Evolutionary conservation across 2,329 filamentous ascomycete genomes (phyloP), one percentile per base, ranked within the genome.

Genomic region (Colletotrichum horii): DNA sequence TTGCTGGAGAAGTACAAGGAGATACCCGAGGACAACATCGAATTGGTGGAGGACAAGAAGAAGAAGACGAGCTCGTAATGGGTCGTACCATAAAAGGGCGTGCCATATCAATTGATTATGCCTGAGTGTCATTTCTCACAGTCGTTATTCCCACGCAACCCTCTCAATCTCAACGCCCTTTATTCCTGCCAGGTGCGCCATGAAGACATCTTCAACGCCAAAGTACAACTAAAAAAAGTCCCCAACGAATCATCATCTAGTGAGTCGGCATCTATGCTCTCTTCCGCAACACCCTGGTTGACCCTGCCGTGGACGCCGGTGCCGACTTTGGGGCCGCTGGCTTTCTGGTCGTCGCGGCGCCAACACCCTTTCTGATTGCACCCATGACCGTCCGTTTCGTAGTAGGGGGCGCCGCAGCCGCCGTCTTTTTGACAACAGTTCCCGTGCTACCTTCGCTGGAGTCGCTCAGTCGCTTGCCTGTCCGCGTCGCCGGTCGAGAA

Each of bases 21-120:
- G 78, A 94, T 99, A 80, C 96, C 96, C 4, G 95, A 97, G 87
- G 95, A 98, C 83, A 98, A 99, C 86, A 94, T 98, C 80, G 96
- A 98, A 87, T 87, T 96, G 82, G 91, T 98, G 58, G 96, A 98
- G 85, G 96, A 98, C 84, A 98, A 98, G 92, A 97, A 97, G 91
- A 98, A 98, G 88, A 92, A 89, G 55, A 36, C 74, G 19, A 70
- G 71, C 71, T 62, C 64, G 14, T 71, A 56, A 48, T 81, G 75
- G 82, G 66, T 38, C 14, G 28, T 30, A 66, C 22, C 60, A 22
- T 34, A 16, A 9, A 48, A 67, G n/a, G 28, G 60, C 28, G 24
- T 60, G 36, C 38, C 62, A 48, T 34, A 62, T 75, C 52, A 77
- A 73, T 76, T 68, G 38, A 76, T 32, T 66, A 66, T 77, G 58